Conservation (phyloP, 345 rosid genomes). For the sweet orange (Citrus sinensis) region DNA sequence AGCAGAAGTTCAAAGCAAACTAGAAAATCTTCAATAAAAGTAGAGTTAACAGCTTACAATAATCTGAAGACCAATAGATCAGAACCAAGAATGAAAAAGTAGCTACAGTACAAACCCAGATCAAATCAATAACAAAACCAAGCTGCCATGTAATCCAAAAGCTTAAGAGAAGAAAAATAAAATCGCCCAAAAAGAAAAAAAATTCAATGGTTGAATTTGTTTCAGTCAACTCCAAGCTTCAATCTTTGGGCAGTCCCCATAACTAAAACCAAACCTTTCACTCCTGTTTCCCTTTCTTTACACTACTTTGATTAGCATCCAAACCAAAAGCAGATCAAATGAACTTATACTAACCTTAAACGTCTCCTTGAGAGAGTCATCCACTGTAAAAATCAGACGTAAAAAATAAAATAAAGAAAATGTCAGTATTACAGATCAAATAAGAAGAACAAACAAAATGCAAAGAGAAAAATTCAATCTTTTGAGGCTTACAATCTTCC, state of each 20-base stretch:
- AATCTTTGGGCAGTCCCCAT: neutral
- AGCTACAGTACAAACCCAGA: constrained; percentile 10
- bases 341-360: constrained; percentile 56
- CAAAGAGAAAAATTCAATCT: neutral
- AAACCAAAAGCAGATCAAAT: constrained; percentile 24
- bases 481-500: constrained; percentile 60
- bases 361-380: constrained; percentile 57
- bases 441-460: constrained; percentile 13
- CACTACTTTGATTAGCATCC: neutral
- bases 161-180: neutral
- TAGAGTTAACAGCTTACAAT: neutral
- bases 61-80: constrained; percentile 12
- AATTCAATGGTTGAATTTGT: neutral
- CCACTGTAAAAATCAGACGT: constrained; percentile 31
- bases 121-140: constrained; percentile 18
- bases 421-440: constrained; percentile 19
- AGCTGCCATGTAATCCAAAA: neutral
- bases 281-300: neutral
- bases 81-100: constrained; percentile 12
- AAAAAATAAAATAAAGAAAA: neutral
- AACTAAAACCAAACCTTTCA: neutral
- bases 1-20: neutral
- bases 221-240: neutral
- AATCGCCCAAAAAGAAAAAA: neutral
- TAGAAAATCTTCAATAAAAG: neutral